Evolutionary conservation across 768 basidiomycete species (phyloP).

Genomic region (Trametes cingulata): DNA sequence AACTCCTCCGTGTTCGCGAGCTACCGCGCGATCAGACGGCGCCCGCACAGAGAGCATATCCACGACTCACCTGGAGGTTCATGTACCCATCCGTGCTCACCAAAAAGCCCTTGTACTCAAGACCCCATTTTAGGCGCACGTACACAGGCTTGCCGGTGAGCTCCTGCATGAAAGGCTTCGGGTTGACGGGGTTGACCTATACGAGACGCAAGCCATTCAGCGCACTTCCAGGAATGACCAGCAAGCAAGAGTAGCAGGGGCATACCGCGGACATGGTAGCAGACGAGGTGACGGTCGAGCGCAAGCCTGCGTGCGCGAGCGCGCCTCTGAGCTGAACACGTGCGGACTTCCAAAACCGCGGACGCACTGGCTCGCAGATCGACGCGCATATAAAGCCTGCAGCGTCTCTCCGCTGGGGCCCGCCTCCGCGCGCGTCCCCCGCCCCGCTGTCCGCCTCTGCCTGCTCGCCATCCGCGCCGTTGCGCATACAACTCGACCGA

Average conservation of each 20-base stretch:
- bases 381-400: constrained; percentile 27
- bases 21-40: constrained; percentile 42
- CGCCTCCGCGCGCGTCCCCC: constrained; percentile 16
- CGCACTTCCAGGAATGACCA: background rate
- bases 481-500: background rate
- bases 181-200: constrained; percentile 92
- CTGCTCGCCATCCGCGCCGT: background rate
- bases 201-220: background rate
- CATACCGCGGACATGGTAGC: constrained; percentile 69
- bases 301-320: constrained; percentile 7
- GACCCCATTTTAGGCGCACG: constrained; percentile 97
- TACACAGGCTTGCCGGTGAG: constrained; percentile 96
- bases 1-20: constrained; percentile 99
- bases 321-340: constrained; percentile 27
- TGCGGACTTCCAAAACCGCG: constrained; percentile 44
- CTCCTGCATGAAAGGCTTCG: constrained; percentile 98
- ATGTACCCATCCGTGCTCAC: constrained; percentile 99
- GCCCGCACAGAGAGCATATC: background rate
- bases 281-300: constrained; percentile 21
- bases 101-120: constrained; percentile 98
- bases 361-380: constrained; percentile 18
- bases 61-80: constrained; percentile 85
- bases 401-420: constrained; percentile 19
- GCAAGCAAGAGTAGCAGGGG: constrained; percentile 17
- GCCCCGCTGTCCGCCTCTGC: background rate